Conservation (phyloP, 352 stramenopile species). For the Saprolegnia parasitica region DNA sequence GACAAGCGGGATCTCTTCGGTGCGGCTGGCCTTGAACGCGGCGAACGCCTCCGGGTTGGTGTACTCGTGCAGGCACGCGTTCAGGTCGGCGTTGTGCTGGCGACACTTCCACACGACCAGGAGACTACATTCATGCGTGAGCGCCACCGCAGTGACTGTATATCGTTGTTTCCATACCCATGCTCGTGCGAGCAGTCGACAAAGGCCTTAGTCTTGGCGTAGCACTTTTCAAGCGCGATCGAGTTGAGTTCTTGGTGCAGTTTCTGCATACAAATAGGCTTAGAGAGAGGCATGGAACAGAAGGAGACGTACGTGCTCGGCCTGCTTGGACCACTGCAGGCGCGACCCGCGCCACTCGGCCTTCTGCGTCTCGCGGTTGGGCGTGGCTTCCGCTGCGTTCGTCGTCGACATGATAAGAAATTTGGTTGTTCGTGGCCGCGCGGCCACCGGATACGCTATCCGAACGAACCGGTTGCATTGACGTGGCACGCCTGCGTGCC, state of each 20-base stretch:
- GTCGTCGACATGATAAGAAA: neutral
- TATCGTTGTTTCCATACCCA: conserved; percentile 32
- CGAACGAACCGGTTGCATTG: neutral
- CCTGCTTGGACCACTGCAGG: conserved; percentile 80
- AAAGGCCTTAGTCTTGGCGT: conserved; percentile 48
- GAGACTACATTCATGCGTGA: conserved; percentile 30
- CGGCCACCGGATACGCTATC: neutral
- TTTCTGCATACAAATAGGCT: conserved; percentile 40
- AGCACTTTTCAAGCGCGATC: conserved; percentile 78
- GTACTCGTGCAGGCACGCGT: conserved; percentile 75
- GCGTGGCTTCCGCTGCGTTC: conserved; percentile 14
- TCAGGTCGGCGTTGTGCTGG: conserved; percentile 66
- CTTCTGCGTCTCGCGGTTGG: conserved; percentile 13
- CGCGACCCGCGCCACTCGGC: conserved; percentile 49
- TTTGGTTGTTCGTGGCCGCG: neutral
- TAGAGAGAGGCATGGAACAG: neutral
- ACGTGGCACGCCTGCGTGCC: too few relatives aligned
- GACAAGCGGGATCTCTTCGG: conserved; percentile 20
- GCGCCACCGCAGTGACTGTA: neutral
- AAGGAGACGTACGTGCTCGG: conserved; percentile 55
- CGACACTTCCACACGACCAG: conserved; percentile 73
- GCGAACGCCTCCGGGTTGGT: conserved; percentile 73
- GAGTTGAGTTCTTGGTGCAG: conserved; percentile 75
- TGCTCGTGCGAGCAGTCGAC: conserved; percentile 62
- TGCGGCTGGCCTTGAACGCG: conserved; percentile 14